These are phyloP conservation scores for Acanthamoeba triangularis DNA, from an alignment of 208 protist genomes.

Conservation along the genomic window DNA sequence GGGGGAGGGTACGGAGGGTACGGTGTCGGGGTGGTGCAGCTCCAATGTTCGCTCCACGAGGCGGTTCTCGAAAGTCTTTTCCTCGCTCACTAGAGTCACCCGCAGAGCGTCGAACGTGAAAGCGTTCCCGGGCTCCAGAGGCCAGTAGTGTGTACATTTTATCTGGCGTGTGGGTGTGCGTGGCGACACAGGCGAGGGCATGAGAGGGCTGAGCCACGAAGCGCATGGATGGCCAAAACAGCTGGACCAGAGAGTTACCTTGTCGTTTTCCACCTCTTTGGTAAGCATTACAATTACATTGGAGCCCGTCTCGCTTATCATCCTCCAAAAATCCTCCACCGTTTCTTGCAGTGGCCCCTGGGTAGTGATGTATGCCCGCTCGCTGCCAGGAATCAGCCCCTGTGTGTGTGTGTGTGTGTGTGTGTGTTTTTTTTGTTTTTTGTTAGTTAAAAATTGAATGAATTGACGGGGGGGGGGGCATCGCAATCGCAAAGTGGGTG, in stretches of 20 bases:
- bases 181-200: background rate
- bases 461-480: background rate
- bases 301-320: conserved; percentile 84
- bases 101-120: conserved; percentile 7
- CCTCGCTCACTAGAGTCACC: background rate
- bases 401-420: too few relatives aligned
- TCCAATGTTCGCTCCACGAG: conserved; percentile 8
- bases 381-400: background rate
- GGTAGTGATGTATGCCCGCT: conserved; percentile 84
- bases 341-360: conserved; percentile 87
- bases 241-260: background rate
- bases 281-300: conserved; percentile 88
- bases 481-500: background rate
- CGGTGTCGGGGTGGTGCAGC: background rate
- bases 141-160: conserved; percentile 77
- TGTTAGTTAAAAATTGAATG: background rate
- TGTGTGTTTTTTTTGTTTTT: background rate
- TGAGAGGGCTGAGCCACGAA: background rate
- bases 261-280: conserved; percentile 82
- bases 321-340: conserved; percentile 88
- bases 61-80: conserved; percentile 11
- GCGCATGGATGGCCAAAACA: background rate
- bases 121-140: conserved; percentile 59
- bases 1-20: too few relatives aligned
- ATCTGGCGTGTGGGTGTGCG: conserved; percentile 26